A percentile compares a stretch with the other conserved stretches of the same genome.
Evolutionary conservation across 139 green algal genomes (phyloP).

Genomic region (Desmodesmus armatus): DNA sequence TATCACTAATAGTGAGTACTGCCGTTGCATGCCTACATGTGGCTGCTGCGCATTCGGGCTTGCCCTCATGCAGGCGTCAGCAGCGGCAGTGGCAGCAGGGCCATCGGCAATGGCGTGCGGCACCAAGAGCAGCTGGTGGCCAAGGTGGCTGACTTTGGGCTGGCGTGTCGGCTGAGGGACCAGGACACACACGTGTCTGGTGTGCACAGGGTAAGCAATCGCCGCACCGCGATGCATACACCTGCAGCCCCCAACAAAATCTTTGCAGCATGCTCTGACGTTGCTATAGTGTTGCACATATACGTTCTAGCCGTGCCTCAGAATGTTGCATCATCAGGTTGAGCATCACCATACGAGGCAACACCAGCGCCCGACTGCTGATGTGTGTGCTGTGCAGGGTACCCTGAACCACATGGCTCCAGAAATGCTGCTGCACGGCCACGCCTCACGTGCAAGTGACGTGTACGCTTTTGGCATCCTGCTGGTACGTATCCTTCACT

Average conservation of each 20-base stretch:
- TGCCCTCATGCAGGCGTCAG: too few relatives aligned
- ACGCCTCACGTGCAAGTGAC: constrained; percentile 43
- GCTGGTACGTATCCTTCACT: too few relatives aligned
- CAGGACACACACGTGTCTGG: constrained; percentile 55
- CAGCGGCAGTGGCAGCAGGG: not conserved
- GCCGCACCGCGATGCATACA: not conserved
- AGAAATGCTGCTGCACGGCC: constrained; percentile 55
- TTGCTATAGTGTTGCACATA: not conserved
- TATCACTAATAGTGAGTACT: too few relatives aligned
- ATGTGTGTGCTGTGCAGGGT: constrained; percentile 17
- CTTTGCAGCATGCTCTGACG: not conserved
- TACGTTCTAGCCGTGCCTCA: not conserved
- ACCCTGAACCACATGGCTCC: constrained; percentile 71
- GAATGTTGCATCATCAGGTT: not conserved
- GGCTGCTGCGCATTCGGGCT: too few relatives aligned
- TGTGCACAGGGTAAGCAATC: constrained; percentile 28
- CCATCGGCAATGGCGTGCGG: not conserved
- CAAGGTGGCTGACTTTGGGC: constrained; percentile 58
- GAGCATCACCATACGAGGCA: not conserved
- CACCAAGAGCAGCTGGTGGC: not conserved
- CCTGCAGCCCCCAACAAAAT: not conserved
- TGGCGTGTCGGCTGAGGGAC: constrained; percentile 40
- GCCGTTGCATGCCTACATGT: too few relatives aligned
- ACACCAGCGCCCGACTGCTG: not conserved
- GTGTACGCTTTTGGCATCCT: constrained; percentile 56